Percentiles rank a stretch among this genome's conserved stretches.
Evolutionary conservation across 2,329 filamentous ascomycete species (phyloP).

Genomic region (Colletotrichum sojae): DNA sequence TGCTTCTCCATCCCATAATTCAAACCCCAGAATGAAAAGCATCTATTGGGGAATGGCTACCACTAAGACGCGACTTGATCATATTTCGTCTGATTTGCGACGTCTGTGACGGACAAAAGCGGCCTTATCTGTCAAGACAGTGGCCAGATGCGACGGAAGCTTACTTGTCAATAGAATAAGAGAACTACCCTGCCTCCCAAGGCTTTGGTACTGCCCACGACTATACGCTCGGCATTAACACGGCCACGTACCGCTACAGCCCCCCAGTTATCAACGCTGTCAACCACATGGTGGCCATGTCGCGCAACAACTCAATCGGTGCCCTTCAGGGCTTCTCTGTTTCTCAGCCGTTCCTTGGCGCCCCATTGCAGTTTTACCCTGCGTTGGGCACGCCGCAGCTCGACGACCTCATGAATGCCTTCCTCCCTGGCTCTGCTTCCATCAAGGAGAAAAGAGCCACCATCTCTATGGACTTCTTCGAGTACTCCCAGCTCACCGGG

Average conservation of each 20-base stretch:
- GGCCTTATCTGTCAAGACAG: background rate
- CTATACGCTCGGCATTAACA: background rate
- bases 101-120: background rate
- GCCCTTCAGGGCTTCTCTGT: slow-evolving; percentile 69
- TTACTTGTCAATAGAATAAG: background rate
- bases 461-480: slow-evolving; percentile 72
- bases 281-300: slow-evolving; percentile 53
- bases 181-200: background rate
- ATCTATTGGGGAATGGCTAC: too few relatives aligned
- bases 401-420: slow-evolving; percentile 71
- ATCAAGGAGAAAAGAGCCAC: slow-evolving; percentile 72
- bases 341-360: slow-evolving; percentile 70
- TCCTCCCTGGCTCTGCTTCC: slow-evolving; percentile 66
- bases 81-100: background rate
- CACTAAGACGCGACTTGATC: background rate
- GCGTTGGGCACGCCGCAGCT: slow-evolving; percentile 74
- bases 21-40: too few relatives aligned
- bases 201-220: background rate
- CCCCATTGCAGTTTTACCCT: slow-evolving; percentile 75
- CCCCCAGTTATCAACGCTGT: slow-evolving; percentile 8
- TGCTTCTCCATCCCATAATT: too few relatives aligned
- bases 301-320: slow-evolving; percentile 51
- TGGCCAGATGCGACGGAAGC: background rate
- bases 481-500: slow-evolving; percentile 66
- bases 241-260: slow-evolving; percentile 1